phyloP scores from a whole-genome alignment of 1,284 basidiomycete species.

The Quambalaria eucalypti region DNA sequence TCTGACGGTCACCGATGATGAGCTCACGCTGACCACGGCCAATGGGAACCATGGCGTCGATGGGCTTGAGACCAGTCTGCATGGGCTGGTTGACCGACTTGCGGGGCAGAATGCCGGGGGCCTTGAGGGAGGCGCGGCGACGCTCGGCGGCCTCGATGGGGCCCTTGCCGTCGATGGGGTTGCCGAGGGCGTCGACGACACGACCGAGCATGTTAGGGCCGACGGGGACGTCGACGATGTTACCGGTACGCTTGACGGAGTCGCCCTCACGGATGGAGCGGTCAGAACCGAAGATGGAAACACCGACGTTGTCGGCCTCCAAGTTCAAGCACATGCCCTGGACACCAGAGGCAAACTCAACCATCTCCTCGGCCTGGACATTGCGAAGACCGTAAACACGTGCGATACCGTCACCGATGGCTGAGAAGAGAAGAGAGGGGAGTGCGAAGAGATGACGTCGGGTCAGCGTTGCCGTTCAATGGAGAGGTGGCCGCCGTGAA shows the following conservation, averaged over 20 bases:
- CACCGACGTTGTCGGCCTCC: conserved; percentile 99
- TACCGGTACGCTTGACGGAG: conserved; percentile 98
- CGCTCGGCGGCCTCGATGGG: conserved; percentile 87
- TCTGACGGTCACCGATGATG: conserved; percentile 99
- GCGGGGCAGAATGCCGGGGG: conserved; percentile 96
- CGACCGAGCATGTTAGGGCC: conserved; percentile 91
- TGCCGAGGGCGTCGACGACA: conserved; percentile 97
- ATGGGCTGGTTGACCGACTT: conserved; percentile 99
- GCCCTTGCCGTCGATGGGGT: conserved; percentile 98
- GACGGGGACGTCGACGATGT: conserved; percentile 98
- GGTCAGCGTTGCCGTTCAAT: not conserved
- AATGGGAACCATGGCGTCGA: conserved; percentile 99
- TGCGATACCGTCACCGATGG: conserved; percentile 99
- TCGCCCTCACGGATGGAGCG: conserved; percentile 99
- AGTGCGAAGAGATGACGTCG: not conserved
- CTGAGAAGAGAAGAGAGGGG: conserved; percentile 49
- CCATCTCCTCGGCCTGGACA: conserved; percentile 97
- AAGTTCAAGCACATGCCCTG: conserved; percentile 89
- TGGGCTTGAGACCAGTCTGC: conserved; percentile 99
- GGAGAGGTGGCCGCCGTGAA: not conserved
- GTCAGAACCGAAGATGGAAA: conserved; percentile 99
- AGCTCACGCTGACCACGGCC: conserved; percentile 99
- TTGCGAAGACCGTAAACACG: conserved; percentile 80
- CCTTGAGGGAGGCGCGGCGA: conserved; percentile 93
- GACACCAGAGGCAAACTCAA: conserved; percentile 99